A percentile compares a stretch with the other conserved stretches of the same genome.
phyloP scores from a whole-genome alignment of 768 basidiomycete species.

The Leccinellum albellum region DNA sequence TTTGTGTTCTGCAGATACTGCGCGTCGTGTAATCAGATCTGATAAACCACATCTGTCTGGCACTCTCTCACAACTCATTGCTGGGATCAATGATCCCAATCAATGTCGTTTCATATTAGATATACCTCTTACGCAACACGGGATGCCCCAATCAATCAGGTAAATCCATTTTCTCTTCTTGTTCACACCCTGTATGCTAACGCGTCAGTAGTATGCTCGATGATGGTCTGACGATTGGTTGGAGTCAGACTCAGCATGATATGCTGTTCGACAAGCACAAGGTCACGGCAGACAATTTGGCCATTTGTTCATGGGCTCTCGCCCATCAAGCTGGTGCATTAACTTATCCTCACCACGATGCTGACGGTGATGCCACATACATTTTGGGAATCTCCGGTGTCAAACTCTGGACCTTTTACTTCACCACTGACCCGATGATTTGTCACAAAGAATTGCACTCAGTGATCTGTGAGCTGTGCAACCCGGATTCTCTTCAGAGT shows the following conservation, averaged over 20 bases:
- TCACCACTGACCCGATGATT: neutral
- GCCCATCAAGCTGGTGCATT: neutral
- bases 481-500: neutral
- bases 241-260: conserved; percentile 1
- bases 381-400: neutral
- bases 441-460: neutral
- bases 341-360: conserved; percentile 7
- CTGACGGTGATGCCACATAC: neutral
- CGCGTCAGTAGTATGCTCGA: neutral
- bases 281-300: neutral
- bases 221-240: conserved; percentile 1
- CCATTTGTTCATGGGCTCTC: neutral
- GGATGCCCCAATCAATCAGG: neutral
- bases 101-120: neutral
- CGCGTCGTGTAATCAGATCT: neutral
- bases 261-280: neutral
- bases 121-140: neutral
- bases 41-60: neutral
- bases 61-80: neutral
- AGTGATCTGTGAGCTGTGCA: neutral
- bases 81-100: neutral
- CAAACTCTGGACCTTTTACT: conserved; percentile 8
- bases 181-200: neutral
- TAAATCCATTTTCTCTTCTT: neutral
- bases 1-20: neutral